These are phyloP conservation scores for Emiliania huxleyi DNA, from an alignment of 78 protist species.

Conservation along the genomic window DNA sequence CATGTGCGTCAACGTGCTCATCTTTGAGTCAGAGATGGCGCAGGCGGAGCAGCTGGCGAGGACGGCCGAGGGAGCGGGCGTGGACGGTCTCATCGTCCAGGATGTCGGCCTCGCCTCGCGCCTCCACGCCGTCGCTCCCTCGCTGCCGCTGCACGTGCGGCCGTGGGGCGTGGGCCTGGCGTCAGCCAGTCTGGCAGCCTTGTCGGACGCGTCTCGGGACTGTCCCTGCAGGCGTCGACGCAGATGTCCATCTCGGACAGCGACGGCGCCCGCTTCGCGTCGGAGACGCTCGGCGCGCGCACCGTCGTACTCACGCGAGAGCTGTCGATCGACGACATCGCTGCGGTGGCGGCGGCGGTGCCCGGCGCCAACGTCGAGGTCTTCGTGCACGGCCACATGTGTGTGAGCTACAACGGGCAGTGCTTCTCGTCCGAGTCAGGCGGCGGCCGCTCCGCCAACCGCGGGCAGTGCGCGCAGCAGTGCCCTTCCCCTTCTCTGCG, in stretches of 20 bases:
- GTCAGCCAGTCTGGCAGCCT: background rate
- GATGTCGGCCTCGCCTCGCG: background rate
- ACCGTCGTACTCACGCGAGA: slow-evolving; percentile 43
- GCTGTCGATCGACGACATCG: slow-evolving; percentile 23
- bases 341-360: background rate
- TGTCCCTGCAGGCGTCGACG: no score
- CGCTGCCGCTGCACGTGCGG: slow-evolving; percentile 5
- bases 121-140: background rate
- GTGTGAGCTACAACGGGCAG: slow-evolving; percentile 44
- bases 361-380: background rate
- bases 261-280: slow-evolving; percentile 14
- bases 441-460: slow-evolving; percentile 43
- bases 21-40: slow-evolving; percentile 24
- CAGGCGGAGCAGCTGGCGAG: background rate
- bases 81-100: slow-evolving; percentile 40
- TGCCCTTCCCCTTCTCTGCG: no score
- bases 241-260: slow-evolving; percentile 21
- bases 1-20: slow-evolving; percentile 27
- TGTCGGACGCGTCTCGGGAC: background rate
- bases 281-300: background rate
- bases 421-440: slow-evolving; percentile 53
- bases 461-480: slow-evolving; percentile 52
- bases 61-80: background rate
- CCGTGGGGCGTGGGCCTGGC: background rate
- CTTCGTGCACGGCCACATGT: slow-evolving; percentile 36